Evolutionary conservation across 1,284 basidiomycete genomes (phyloP).

Genomic region (Bjerkandera adusta): DNA sequence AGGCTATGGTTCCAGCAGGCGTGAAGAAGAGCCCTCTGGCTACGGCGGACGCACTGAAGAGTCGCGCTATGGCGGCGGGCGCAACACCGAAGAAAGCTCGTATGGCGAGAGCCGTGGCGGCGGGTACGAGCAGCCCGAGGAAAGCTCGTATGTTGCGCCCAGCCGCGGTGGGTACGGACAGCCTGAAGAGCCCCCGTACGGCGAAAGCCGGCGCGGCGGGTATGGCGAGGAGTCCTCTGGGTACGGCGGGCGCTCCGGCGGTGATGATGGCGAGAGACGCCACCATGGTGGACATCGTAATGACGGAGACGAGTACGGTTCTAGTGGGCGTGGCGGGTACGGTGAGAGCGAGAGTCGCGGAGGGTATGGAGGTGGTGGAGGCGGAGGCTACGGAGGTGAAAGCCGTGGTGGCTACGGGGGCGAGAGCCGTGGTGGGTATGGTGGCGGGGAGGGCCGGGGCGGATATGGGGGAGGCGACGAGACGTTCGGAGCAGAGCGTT

Average conservation of each 20-base stretch:
- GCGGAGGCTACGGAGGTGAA: conserved; percentile 10
- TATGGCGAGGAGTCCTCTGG: conserved; percentile 4
- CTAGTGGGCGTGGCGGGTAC: conserved; percentile 6
- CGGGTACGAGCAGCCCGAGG: no score
- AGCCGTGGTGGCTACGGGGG: conserved; percentile 8
- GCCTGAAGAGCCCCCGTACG: neutral
- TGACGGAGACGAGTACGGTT: conserved; percentile 6
- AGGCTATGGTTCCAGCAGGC: conserved; percentile 9
- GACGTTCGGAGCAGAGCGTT: conserved; percentile 26
- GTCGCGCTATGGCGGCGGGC: conserved; percentile 5
- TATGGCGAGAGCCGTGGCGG: neutral
- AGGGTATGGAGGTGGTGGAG: conserved; percentile 12
- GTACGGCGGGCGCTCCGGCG: neutral
- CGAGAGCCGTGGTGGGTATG: conserved; percentile 6
- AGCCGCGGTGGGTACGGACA: conserved; percentile 1
- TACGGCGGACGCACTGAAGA: conserved; percentile 5
- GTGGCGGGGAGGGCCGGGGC: conserved; percentile 8
- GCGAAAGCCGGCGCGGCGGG: neutral
- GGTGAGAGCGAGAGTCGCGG: conserved; percentile 4
- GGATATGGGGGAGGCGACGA: conserved; percentile 18
- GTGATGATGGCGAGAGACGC: conserved; percentile 6
- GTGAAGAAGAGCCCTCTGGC: conserved; percentile 2
- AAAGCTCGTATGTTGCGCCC: no score
- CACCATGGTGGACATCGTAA: neutral
- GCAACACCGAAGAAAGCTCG: conserved; percentile 3